These are phyloP conservation scores for Diaporthe amygdali DNA, from an alignment of 2,329 filamentous ascomycete species.

Conservation along the genomic window DNA sequence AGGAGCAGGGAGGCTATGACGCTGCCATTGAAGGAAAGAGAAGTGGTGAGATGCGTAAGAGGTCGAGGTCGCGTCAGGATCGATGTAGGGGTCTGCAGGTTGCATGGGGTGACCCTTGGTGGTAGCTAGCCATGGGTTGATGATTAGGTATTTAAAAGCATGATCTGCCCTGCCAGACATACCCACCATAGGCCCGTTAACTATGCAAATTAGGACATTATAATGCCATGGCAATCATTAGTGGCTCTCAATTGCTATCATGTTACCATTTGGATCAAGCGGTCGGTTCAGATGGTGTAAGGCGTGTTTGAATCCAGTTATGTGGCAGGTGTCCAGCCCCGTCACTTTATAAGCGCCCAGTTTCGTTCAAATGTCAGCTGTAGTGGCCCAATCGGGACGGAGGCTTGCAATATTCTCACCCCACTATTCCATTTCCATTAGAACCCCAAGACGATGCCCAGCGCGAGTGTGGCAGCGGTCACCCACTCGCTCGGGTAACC, in stretches of 20 bases:
- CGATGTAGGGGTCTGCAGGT: background rate
- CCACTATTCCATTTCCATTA: conserved; percentile 59
- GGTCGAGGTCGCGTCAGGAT: background rate
- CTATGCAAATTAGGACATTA: too few species aligned
- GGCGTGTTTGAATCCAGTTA: too few species aligned
- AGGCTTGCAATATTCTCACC: conserved; percentile 59
- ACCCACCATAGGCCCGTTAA: too few species aligned
- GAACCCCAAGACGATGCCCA: conserved; percentile 66
- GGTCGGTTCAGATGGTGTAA: background rate
- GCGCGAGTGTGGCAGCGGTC: conserved; percentile 71
- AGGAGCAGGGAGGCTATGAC: conserved; percentile 1
- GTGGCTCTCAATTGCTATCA: too few species aligned
- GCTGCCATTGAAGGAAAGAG: background rate
- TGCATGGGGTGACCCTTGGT: background rate
- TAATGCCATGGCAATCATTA: too few species aligned
- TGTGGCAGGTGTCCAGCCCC: rapidly evolving
- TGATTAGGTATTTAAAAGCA: too few species aligned
- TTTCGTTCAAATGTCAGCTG: conserved; percentile 47
- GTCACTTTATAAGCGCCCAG: conserved; percentile 20
- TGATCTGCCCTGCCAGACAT: too few species aligned
- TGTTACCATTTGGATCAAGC: background rate
- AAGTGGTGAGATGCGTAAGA: background rate
- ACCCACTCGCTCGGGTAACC: conserved; percentile 71
- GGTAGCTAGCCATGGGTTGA: too few species aligned
- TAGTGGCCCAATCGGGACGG: conserved; percentile 65